Percentiles rank a stretch among this genome's conserved stretches.
Conservation (phyloP, 2,329 filamentous ascomycete species). For the Colletotrichum graminicola region DNA sequence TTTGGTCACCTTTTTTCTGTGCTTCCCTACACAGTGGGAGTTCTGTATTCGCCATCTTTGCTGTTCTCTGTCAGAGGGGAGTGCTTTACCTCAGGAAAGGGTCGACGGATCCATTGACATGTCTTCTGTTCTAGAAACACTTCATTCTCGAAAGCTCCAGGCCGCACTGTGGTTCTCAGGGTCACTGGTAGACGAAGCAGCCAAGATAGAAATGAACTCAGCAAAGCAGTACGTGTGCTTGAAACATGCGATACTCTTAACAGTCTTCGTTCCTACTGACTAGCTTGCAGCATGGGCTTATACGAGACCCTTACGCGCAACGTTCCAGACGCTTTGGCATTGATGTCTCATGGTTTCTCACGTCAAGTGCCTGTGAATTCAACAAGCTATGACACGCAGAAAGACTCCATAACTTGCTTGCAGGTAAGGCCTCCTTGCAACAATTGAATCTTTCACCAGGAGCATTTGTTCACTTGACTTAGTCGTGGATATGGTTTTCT, state of each 20-base stretch:
- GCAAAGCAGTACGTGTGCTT: slow-evolving; percentile 63
- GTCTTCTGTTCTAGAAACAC: slow-evolving; percentile 60
- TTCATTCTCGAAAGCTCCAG: slow-evolving; percentile 62
- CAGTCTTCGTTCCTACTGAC: not conserved
- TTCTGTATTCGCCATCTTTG: slow-evolving; percentile 71
- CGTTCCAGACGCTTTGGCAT: slow-evolving; percentile 53
- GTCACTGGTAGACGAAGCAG: slow-evolving; percentile 74
- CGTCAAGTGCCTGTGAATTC: slow-evolving; percentile 41
- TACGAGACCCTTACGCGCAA: slow-evolving; percentile 58
- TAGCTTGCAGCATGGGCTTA: slow-evolving; percentile 50
- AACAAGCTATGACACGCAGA: slow-evolving; percentile 54
- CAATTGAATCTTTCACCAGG: not conserved
- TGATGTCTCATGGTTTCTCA: slow-evolving; percentile 56
- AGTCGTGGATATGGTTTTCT: slow-evolving; percentile 82
- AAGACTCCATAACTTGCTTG: slow-evolving; percentile 71
- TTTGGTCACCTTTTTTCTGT: slow-evolving; percentile 80
- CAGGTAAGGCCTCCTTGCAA: slow-evolving; percentile 60
- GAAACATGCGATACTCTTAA: slow-evolving; percentile 11
- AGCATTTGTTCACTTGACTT: slow-evolving; percentile 18
- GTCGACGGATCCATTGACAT: slow-evolving; percentile 53
- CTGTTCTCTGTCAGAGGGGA: slow-evolving; percentile 57
- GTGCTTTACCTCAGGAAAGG: slow-evolving; percentile 42
- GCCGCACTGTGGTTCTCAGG: slow-evolving; percentile 75
- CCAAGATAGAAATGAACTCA: slow-evolving; percentile 74
- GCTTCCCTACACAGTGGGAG: slow-evolving; percentile 76